These are phyloP conservation scores for Phytophthora pseudosyringae DNA, from an alignment of 352 stramenopile genomes.

Conservation along the genomic window DNA sequence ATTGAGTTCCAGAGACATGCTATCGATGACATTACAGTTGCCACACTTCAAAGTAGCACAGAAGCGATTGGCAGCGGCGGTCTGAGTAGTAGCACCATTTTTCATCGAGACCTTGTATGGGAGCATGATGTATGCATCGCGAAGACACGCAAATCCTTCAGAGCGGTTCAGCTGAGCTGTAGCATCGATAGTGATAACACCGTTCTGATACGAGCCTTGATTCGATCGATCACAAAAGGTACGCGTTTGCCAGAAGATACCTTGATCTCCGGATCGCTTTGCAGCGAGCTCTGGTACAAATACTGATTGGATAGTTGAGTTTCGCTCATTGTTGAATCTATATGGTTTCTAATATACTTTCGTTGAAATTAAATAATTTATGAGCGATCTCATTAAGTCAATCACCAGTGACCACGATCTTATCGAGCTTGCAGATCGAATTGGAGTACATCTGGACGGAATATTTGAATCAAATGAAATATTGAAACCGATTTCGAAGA, in stretches of 20 bases:
- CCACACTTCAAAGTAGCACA: too few relatives aligned
- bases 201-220: neutral
- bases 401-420: neutral
- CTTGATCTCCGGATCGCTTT: too few relatives aligned
- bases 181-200: neutral
- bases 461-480: neutral
- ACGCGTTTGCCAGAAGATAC: too few relatives aligned
- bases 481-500: neutral
- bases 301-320: constrained; percentile 1
- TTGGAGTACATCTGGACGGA: neutral
- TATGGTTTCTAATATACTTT: constrained; percentile 1
- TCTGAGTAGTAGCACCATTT: neutral
- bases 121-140: neutral
- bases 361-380: neutral
- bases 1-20: too few relatives aligned
- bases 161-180: neutral
- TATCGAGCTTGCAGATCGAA: neutral
- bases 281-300: neutral
- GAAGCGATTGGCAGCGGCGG: too few relatives aligned
- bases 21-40: too few relatives aligned
- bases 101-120: constrained; percentile 4
- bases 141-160: neutral
- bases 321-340: neutral
- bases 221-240: neutral
- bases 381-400: neutral